A percentile compares a stretch with the other conserved stretches of the same genome.
phyloP scores from a whole-genome alignment of 2,329 filamentous ascomycete genomes.

The Cercospora sojina region DNA sequence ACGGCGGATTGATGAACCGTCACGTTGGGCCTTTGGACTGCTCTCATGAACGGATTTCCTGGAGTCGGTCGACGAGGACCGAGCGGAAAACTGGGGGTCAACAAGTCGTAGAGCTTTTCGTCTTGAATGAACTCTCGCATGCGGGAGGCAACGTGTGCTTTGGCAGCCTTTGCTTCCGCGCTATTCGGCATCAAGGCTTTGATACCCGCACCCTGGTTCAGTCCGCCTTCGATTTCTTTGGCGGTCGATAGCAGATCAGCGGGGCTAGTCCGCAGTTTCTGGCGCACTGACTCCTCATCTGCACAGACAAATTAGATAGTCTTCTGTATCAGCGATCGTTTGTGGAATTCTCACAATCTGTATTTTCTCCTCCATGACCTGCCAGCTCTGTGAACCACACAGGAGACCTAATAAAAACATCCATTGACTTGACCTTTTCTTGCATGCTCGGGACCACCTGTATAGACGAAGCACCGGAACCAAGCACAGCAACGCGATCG shows the following conservation, averaged over 20 bases:
- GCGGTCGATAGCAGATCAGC: constrained; percentile 2
- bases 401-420: background rate
- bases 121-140: background rate
- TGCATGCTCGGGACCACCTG: background rate
- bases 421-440: background rate
- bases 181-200: constrained; percentile 15
- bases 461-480: background rate
- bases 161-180: background rate
- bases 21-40: background rate
- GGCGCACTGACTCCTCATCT: background rate
- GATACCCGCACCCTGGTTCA: constrained; percentile 15
- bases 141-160: background rate
- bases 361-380: background rate
- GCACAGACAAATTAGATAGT: background rate
- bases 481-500: background rate
- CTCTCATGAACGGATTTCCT: background rate
- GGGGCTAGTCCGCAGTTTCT: background rate
- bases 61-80: background rate
- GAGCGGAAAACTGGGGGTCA: background rate
- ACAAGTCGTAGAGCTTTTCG: background rate
- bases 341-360: background rate
- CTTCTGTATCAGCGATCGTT: too few relatives aligned
- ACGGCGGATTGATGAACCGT: background rate
- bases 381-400: background rate
- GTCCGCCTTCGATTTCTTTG: constrained; percentile 12